Percentiles rank a stretch among this genome's conserved stretches.
Evolutionary conservation across 768 basidiomycete species (phyloP).

Genomic region (Sutorius australiensis): DNA sequence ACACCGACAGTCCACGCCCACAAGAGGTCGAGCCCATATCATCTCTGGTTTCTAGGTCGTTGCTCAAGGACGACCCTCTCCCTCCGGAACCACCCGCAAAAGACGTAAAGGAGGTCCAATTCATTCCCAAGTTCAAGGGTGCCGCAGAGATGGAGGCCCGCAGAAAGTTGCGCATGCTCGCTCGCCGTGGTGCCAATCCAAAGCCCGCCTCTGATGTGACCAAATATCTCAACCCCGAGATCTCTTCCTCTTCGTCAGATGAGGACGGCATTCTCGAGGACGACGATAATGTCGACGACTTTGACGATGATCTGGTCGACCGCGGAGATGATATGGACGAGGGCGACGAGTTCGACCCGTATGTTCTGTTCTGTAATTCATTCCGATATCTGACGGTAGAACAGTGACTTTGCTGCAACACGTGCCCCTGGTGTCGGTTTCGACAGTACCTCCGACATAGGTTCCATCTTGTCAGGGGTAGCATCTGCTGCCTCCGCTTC

Average conservation of each 20-base stretch:
- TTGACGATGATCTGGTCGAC: constrained; percentile 51
- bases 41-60: neutral
- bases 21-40: constrained; percentile 7
- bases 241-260: constrained; percentile 54
- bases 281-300: constrained; percentile 49
- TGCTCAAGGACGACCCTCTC: constrained; percentile 12
- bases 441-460: constrained; percentile 60
- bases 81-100: constrained; percentile 41
- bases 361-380: constrained; percentile 28
- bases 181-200: constrained; percentile 40
- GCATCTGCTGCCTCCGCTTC: constrained; percentile 50
- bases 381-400: neutral
- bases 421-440: constrained; percentile 47
- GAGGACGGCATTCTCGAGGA: constrained; percentile 46
- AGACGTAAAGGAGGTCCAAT: constrained; percentile 51
- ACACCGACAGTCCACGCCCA: constrained; percentile 10
- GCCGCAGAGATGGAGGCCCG: constrained; percentile 85
- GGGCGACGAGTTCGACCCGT: constrained; percentile 80
- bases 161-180: constrained; percentile 61
- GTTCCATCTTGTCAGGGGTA: constrained; percentile 54
- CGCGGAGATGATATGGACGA: constrained; percentile 54
- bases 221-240: constrained; percentile 44
- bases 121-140: constrained; percentile 76
- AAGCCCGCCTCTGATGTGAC: constrained; percentile 22
- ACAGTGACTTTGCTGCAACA: constrained; percentile 67